phyloP scores from a whole-genome alignment of 2,329 filamentous ascomycete species.

The Chrysosphaeria jannelii region DNA sequence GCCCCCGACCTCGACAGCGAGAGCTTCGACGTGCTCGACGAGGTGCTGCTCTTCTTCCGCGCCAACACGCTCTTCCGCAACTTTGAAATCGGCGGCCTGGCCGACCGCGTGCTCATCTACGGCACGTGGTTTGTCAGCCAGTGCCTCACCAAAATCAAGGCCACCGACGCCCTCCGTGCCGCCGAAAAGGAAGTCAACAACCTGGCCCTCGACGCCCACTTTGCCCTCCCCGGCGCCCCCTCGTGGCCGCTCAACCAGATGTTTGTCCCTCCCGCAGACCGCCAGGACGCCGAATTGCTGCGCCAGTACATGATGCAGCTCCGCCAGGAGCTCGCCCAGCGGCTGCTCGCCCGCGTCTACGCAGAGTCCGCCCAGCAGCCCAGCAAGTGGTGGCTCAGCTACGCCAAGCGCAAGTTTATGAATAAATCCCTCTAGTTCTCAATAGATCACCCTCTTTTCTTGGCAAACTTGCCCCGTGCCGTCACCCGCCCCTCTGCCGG shows the following conservation, averaged over 20 bases:
- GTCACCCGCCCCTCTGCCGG: constrained; percentile 55
- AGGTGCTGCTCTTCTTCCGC: constrained; percentile 74
- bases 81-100: constrained; percentile 93
- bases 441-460: no score
- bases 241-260: constrained; percentile 83
- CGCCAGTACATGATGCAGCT: constrained; percentile 80
- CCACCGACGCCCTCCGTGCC: constrained; percentile 28
- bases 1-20: constrained; percentile 60
- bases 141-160: constrained; percentile 64
- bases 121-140: constrained; percentile 88
- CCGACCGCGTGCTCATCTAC: constrained; percentile 84
- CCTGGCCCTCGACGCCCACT: constrained; percentile 70
- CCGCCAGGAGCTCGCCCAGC: constrained; percentile 60
- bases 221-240: constrained; percentile 80
- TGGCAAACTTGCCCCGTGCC: constrained; percentile 52
- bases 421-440: constrained; percentile 64
- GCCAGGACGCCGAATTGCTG: constrained; percentile 69
- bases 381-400: constrained; percentile 91
- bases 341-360: constrained; percentile 67
- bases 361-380: constrained; percentile 41
- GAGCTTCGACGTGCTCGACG: constrained; percentile 88
- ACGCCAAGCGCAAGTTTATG: constrained; percentile 98
- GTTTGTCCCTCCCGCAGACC: constrained; percentile 64
- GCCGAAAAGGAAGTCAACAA: constrained; percentile 56
- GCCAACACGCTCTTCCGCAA: constrained; percentile 98